Evolutionary conservation across 148 eudicot genomes (phyloP).

Genomic region (Camellia japonica): DNA sequence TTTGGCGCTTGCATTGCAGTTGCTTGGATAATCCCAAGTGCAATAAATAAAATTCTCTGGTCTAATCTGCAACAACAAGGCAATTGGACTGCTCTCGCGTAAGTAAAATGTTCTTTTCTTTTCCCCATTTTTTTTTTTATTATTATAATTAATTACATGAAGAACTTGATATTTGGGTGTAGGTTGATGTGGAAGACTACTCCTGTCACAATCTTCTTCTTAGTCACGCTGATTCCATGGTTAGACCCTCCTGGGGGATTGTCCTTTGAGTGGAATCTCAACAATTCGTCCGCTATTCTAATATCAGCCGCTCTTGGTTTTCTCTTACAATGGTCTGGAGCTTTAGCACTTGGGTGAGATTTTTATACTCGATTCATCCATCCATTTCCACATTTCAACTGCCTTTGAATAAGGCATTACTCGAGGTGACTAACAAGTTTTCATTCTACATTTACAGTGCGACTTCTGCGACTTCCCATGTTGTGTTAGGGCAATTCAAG

Average conservation of each 20-base stretch:
- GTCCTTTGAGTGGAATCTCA: conserved; percentile 64
- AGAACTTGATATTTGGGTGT: not conserved
- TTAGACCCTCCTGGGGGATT: conserved; percentile 85
- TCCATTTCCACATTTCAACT: not conserved
- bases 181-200: conserved; percentile 98
- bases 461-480: conserved; percentile 89
- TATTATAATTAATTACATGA: not conserved
- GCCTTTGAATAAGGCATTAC: too few relatives aligned
- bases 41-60: conserved; percentile 85
- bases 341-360: conserved; percentile 82
- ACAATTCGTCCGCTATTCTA: conserved; percentile 50
- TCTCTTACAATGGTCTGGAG: conserved; percentile 89
- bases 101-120: conserved; percentile 22
- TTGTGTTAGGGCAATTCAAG: conserved; percentile 85
- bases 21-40: conserved; percentile 86
- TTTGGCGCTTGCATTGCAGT: conserved; percentile 83
- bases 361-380: not conserved
- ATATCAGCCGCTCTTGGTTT: conserved; percentile 78
- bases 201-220: conserved; percentile 75
- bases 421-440: not conserved
- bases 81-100: conserved; percentile 96
- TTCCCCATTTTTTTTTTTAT: too few relatives aligned
- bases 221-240: conserved; percentile 76
- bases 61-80: conserved; percentile 78
- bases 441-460: conserved; percentile 48